Evolutionary conservation across 352 stramenopile genomes (phyloP).

Genomic region (Chloridella minuta): DNA sequence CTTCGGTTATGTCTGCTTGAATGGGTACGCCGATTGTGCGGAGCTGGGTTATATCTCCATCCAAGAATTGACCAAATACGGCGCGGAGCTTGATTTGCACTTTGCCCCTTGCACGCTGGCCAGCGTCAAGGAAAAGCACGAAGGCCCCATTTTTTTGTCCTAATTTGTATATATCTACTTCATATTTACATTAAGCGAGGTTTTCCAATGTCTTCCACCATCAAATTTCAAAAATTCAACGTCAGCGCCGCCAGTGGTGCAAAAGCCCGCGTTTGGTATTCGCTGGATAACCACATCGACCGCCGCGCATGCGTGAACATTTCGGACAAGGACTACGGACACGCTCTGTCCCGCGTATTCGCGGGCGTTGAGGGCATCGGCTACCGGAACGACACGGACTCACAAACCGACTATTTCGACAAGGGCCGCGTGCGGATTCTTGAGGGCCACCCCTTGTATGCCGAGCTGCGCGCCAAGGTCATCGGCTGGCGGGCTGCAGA

Average conservation of each 20-base stretch:
- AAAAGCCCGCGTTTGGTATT: background rate
- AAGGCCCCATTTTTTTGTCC: background rate
- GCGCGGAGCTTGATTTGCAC: background rate
- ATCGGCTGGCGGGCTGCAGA: background rate
- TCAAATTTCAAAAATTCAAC: conserved; percentile 5
- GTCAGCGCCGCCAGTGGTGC: background rate
- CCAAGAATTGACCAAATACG: background rate
- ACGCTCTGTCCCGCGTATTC: background rate
- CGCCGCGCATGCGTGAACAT: background rate
- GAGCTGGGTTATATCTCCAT: background rate
- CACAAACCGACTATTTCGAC: background rate
- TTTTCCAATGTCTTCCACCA: background rate
- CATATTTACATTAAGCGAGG: background rate
- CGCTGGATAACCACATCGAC: background rate
- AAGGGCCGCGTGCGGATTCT: background rate
- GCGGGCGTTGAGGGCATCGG: background rate
- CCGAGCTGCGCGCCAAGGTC: background rate
- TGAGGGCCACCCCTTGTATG: background rate
- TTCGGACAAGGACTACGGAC: background rate
- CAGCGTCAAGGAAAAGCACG: background rate
- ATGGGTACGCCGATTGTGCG: background rate
- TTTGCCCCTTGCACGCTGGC: background rate
- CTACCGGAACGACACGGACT: background rate
- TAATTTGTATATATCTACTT: conserved; percentile 7
- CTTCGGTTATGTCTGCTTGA: background rate